These are phyloP conservation scores for Mycosphaerella sp. DNA, from an alignment of 2,329 filamentous ascomycete species.

Conservation along the genomic window DNA sequence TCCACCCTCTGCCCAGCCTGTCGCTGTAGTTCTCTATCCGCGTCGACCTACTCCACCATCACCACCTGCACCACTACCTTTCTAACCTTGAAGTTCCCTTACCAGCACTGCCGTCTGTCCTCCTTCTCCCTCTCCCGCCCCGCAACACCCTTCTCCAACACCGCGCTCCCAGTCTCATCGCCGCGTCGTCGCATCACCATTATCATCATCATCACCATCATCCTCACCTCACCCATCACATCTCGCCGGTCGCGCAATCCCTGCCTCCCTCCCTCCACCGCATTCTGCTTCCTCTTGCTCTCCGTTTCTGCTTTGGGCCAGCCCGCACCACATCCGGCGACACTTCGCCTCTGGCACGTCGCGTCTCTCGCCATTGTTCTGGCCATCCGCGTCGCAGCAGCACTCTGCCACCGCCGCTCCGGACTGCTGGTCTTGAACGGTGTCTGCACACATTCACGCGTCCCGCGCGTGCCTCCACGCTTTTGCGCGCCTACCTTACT, in stretches of 20 bases:
- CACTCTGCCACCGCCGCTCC: neutral
- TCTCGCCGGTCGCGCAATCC: neutral
- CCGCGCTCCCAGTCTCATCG: no score
- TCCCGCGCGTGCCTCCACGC: neutral
- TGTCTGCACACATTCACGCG: neutral
- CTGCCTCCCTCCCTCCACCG: neutral
- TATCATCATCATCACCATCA: no score
- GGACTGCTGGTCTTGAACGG: neutral
- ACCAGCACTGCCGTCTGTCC: no score
- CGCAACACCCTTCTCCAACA: no score
- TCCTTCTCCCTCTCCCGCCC: neutral
- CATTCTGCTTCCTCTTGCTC: neutral
- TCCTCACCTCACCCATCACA: neutral
- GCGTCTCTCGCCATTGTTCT: constrained; percentile 3
- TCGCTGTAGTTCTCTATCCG: neutral
- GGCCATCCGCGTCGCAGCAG: neutral
- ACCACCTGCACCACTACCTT: neutral
- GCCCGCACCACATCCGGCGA: constrained; percentile 7
- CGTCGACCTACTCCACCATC: neutral
- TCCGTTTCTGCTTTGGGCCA: neutral
- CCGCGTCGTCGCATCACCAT: no score
- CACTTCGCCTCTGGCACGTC: constrained; percentile 5
- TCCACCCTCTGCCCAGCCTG: neutral
- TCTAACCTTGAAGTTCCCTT: no score
- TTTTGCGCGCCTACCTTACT: neutral